Evolutionary conservation across 2,329 filamentous ascomycete genomes (phyloP).

Genomic region (Epichloe gansuensis): DNA sequence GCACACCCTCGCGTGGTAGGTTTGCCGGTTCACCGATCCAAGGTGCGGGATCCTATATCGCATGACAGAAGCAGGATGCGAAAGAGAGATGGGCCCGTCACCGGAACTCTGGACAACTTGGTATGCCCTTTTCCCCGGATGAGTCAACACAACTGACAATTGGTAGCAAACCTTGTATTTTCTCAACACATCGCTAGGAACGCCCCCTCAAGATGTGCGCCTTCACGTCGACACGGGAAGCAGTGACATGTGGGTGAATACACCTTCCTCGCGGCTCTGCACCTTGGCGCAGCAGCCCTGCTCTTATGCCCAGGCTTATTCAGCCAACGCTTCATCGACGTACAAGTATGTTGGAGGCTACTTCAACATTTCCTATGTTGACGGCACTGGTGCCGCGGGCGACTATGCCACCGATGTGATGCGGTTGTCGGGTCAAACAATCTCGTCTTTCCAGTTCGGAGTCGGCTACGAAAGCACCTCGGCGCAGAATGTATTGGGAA

Average conservation of each 20-base stretch:
- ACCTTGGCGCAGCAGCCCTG: constrained; percentile 37
- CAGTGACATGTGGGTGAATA: constrained; percentile 62
- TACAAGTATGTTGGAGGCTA: constrained; percentile 60
- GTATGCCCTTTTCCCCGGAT: constrained; percentile 22
- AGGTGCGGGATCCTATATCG: constrained; percentile 27
- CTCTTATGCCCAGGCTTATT: constrained; percentile 51
- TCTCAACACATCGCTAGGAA: constrained; percentile 50
- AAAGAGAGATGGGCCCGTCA: constrained; percentile 30
- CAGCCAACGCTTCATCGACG: constrained; percentile 60
- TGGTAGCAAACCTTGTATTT: constrained; percentile 48
- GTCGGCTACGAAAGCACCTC: constrained; percentile 53
- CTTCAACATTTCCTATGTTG: constrained; percentile 83
- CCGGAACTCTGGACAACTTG: constrained; percentile 42
- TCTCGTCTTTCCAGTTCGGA: constrained; percentile 56
- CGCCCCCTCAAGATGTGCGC: constrained; percentile 43
- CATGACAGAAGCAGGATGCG: constrained; percentile 26
- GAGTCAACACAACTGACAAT: background rate
- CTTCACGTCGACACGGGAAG: constrained; percentile 58
- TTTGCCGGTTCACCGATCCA: constrained; percentile 28
- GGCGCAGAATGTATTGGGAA: constrained; percentile 65
- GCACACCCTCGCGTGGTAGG: constrained; percentile 31
- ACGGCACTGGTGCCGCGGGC: constrained; percentile 64
- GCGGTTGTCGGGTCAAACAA: constrained; percentile 38
- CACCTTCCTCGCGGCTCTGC: constrained; percentile 49
- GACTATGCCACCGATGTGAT: constrained; percentile 73